Evolutionary conservation across 305 asterid genomes (phyloP), one percentile per base, ranked within the genome.

Genomic region (Fraxinus sp.): DNA sequence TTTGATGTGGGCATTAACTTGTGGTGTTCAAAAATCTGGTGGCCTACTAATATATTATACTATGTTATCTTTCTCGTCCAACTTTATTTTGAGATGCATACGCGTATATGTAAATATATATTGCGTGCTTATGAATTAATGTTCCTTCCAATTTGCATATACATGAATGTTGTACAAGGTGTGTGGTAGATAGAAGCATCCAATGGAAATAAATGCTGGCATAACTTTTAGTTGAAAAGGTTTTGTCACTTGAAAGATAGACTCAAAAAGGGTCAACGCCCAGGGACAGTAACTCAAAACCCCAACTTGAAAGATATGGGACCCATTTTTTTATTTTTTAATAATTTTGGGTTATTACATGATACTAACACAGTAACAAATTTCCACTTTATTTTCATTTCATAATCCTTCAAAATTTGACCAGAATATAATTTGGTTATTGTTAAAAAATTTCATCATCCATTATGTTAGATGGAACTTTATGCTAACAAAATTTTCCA

Each of bases 261-360:
- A 64, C 74, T 79, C 72, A 20, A 28, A 4, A 49, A 14, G 74
- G 81, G 84, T 84, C 87, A 33, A 49, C 8, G 62, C 62, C 7
- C 18, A 16, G 20, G 2, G 22, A 16, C 59, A 14, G 16, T 14
- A 16, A 49, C 2, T 49, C 62, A 49, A 14, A 32, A 16, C 7
- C 22, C 62, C 22, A 16, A 4, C 62, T 52, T 52, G 2, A 52
- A 52, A 16, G 18, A 52, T 52, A 1, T 52, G 22, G 62, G 62
- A 16, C 62, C 22, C 22, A 59, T 2, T 41, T 41, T 41, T 41
- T 41, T 1, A 14, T 6, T 1, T 11, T 41, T 41, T 9, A 36
- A 10, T 46, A 11, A 46, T 46, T 46, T 46, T 46, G n/a, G 5
- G n/a, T 46, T 46, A 46, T 46, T 46, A 46, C n/a, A 46, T 11